phyloP scores from a whole-genome alignment of 225 moss, liverwort and hornwort species.

The Physcomitrium patens region DNA sequence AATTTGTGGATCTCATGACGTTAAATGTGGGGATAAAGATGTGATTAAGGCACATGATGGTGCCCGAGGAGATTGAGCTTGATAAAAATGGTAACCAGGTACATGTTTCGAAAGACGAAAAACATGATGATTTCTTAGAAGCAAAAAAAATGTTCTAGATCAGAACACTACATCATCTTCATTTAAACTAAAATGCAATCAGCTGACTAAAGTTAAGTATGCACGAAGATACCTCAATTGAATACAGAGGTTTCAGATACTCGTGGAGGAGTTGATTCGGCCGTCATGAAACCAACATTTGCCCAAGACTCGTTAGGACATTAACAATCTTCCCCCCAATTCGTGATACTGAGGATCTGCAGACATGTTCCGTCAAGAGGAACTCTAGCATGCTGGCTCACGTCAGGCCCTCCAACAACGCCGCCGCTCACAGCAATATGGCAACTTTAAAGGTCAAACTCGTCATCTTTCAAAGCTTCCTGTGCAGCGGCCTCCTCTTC shows the following conservation, averaged over 20 bases:
- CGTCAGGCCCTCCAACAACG: not conserved
- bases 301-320: not conserved
- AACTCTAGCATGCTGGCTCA: not conserved
- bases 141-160: not conserved
- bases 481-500: conserved; percentile 80
- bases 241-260: conserved; percentile 4
- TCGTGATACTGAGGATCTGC: conserved; percentile 1
- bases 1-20: too few relatives aligned
- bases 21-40: too few relatives aligned
- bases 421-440: not conserved
- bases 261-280: conserved; percentile 6
- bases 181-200: not conserved
- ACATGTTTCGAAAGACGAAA: not conserved
- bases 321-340: not conserved
- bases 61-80: conserved; percentile 22
- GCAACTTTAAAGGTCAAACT: conserved; percentile 75
- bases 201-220: not conserved
- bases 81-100: not conserved
- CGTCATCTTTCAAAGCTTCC: conserved; percentile 95
- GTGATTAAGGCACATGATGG: not conserved
- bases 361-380: not conserved
- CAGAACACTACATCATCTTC: not conserved
- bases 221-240: not conserved
- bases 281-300: not conserved
- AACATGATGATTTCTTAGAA: not conserved